These are phyloP conservation scores for Tylopilus sp. DNA, from an alignment of 768 basidiomycete genomes.

Conservation along the genomic window DNA sequence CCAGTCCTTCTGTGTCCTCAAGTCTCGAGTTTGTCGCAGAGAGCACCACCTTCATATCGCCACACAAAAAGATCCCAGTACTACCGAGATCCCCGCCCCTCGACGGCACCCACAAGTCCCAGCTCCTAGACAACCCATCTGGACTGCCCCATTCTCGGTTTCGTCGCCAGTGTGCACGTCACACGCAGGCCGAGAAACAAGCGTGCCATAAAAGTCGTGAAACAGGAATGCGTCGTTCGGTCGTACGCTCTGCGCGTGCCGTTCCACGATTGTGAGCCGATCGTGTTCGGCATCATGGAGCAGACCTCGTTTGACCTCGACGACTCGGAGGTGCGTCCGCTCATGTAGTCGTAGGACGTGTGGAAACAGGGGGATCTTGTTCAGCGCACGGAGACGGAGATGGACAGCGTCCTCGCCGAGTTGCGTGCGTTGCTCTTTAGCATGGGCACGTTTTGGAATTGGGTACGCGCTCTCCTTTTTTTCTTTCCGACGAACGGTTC, in stretches of 20 bases:
- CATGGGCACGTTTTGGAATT: slow-evolving; percentile 58
- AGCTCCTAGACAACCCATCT: too few species aligned
- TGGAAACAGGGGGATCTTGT: slow-evolving; percentile 93
- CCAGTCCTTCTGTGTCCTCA: too few species aligned
- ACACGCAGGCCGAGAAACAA: too few species aligned
- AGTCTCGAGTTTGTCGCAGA: too few species aligned
- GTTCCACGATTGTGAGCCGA: not conserved
- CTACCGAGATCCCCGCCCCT: too few species aligned
- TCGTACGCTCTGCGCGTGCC: slow-evolving; percentile 14
- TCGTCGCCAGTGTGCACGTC: too few species aligned
- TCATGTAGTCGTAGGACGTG: slow-evolving; percentile 64
- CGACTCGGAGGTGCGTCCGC: slow-evolving; percentile 67
- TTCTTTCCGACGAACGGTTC: not conserved
- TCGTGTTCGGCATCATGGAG: slow-evolving; percentile 56
- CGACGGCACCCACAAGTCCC: too few species aligned
- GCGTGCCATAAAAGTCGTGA: too few species aligned
- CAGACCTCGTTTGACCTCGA: slow-evolving; percentile 90
- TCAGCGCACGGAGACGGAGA: slow-evolving; percentile 55
- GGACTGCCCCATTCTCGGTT: too few species aligned
- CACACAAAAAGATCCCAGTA: too few species aligned
- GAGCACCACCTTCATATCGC: too few species aligned
- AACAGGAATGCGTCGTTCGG: slow-evolving; percentile 65
- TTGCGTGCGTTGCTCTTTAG: slow-evolving; percentile 41
- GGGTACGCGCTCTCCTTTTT: slow-evolving; percentile 39
- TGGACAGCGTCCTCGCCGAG: slow-evolving; percentile 2